Base-by-base conservation (phyloP, 2,329 filamentous ascomycete genomes). In the Aureobasidium vineae region DNA sequence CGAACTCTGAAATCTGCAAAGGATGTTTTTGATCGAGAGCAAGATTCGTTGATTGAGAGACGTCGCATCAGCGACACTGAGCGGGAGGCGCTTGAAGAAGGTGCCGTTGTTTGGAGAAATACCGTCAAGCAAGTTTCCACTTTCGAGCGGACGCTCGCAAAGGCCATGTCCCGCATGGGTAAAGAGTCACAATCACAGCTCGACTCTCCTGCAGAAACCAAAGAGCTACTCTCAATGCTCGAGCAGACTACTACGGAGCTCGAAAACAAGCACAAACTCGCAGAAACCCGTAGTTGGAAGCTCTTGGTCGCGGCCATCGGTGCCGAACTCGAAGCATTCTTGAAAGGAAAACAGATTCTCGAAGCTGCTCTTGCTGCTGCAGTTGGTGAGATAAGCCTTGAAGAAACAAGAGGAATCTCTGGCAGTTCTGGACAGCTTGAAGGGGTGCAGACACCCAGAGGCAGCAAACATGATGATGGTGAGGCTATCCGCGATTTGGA, bases 231-330 rank as follows among this genome's bases (percentile, higher is more conserved):
- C 21, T 73, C 71, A 5, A 81, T 83, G 68, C 88, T 92, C 82
- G 79, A 83, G 33, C 73, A 73, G 3, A 83, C 88, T 5, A 82
- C 88, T 15, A 70, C 72, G 0, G 81, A 83, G 2, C 76, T 94
- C 4, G 82, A 87, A 63, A 76, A 80, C 19, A 81, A 83, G 23
- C 72, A 87, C 31, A 77, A 80, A 1, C 73, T 82, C 2, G 88
- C 88, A 0, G 85, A 90, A 68, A 78, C 81, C 1, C 84, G 84
- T 66, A 82, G 83, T 19, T 94, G 90, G 90, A 92, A 89, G 66
- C 78, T 93, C 19, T 80, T 94, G 21, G 87, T 92, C 5, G 90
- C 86, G 61, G 90, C 89, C 13, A 86, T 94, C 40, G 89, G 90
- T 0, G 90, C 90, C 0, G 90, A 91, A 74, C 73, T 90, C 1